phyloP scores from a whole-genome alignment of 139 green algal genomes.

The Edaphochlamys debaryana region DNA sequence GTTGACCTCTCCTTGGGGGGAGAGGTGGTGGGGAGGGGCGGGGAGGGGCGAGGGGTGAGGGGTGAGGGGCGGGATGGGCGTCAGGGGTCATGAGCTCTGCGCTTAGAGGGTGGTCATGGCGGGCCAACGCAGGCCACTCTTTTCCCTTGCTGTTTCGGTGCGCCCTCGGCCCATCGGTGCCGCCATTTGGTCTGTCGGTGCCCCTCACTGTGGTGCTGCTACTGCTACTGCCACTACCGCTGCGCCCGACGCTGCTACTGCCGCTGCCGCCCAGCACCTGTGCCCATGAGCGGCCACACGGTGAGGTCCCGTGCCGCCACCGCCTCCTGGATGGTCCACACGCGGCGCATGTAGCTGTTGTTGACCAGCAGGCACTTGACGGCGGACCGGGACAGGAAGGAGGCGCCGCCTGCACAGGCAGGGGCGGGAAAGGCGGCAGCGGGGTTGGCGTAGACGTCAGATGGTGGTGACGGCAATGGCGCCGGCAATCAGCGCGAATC shows the following conservation, averaged over 20 bases:
- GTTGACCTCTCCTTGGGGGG: constrained; percentile 23
- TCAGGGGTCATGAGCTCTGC: neutral
- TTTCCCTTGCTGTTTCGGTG: too few relatives aligned
- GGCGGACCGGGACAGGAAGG: constrained; percentile 16
- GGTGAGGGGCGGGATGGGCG: neutral
- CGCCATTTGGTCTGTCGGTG: too few relatives aligned
- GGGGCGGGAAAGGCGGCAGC: neutral
- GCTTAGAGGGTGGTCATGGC: too few relatives aligned
- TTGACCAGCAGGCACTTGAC: constrained; percentile 32
- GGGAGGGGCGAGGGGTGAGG: neutral
- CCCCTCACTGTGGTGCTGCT: too few relatives aligned
- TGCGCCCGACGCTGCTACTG: too few relatives aligned
- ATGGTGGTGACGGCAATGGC: too few relatives aligned
- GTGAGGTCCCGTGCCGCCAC: constrained; percentile 1
- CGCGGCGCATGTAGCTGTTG: constrained; percentile 34
- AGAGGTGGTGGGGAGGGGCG: too few relatives aligned
- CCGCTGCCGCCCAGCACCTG: neutral
- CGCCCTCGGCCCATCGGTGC: too few relatives aligned
- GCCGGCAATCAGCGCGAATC: too few relatives aligned
- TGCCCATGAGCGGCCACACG: constrained; percentile 23
- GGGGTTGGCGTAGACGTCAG: neutral
- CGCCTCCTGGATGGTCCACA: constrained; percentile 41
- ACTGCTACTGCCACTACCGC: neutral
- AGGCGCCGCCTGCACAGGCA: neutral
- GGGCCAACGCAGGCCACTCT: too few relatives aligned